Base-by-base conservation (phyloP, 139 green algal species). In the Raphidocelis subcapitata region DNA sequence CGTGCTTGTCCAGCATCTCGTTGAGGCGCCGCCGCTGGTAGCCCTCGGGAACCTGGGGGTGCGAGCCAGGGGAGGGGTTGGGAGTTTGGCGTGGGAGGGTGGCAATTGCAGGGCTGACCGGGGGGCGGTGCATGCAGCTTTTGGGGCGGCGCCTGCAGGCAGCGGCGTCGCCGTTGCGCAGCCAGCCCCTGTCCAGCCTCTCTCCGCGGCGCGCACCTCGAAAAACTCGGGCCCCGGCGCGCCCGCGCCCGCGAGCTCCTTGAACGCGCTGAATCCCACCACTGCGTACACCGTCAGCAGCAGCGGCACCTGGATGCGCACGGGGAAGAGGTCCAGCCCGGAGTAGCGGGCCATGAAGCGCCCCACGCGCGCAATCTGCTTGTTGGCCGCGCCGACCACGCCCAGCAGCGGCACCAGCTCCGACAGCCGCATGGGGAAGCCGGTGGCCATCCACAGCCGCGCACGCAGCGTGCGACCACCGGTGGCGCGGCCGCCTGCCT, bases 341-440 rank as follows among this genome's bases (percentile, higher is more conserved):
- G 77, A 84, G 75, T 93, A 96, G 80, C 87, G 89, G 20, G 64
- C 21, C 77, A 94, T 85, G 72, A 94, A 95, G 15, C 24, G 5
- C 44, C n/a, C 36, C 47, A 83, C 86, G 69, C 84, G 87, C 3
- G 64, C 85, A 35, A 97, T 72, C 57, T 91, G 85, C 77, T 94
- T 93, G 82, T 97, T 95, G 31, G 89, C 88, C 24, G 86, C 76
- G 12, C 88, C 85, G 33, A 97, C 74, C 29, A 93, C 84, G 24
- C 95, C 87, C 64, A 97, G 76, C 66, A 97, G 75, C 32, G 92
- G 92, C 59, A 95, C 79, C 69, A 97, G 80, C 82, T 94, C 87
- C 32, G 20, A 24, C 47, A 75, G 60, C 24, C 44, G 28, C 62
- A 78, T 72, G 4, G 72, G 72, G 26, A 78, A 72, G 18, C 62